Conservation (phyloP, 495 filamentous ascomycete species). For the Pseudomonodictys pantanalensis region DNA sequence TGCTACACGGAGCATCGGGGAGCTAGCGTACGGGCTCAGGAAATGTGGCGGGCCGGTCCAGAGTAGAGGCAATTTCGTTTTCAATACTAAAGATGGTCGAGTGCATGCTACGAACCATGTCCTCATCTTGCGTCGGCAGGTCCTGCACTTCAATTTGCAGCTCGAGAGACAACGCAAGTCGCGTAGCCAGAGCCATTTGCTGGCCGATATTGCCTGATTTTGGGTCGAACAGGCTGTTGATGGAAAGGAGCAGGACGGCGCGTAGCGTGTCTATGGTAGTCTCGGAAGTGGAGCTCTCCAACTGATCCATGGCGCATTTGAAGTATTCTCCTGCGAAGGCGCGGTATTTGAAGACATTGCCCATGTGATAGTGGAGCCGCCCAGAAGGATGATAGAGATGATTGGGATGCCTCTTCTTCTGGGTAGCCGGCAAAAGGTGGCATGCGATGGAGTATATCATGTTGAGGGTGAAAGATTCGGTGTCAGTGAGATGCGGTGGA, state of each 20-base stretch:
- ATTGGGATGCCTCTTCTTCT: not conserved
- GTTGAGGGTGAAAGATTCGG: slow-evolving; percentile 18
- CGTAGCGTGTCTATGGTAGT: slow-evolving; percentile 17
- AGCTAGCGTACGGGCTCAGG: slow-evolving; percentile 21
- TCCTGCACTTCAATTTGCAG: not conserved
- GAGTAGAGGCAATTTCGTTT: slow-evolving; percentile 23
- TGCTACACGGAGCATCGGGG: not conserved
- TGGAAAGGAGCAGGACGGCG: slow-evolving; percentile 21
- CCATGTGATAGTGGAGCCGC: slow-evolving; percentile 7
- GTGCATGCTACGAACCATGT: slow-evolving; percentile 15
- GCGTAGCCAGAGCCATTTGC: slow-evolving; percentile 21
- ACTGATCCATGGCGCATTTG: slow-evolving; percentile 10
- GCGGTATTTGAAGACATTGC: not conserved
- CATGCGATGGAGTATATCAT: slow-evolving; percentile 28
- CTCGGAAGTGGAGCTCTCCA: slow-evolving; percentile 22
- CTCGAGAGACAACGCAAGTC: slow-evolving; percentile 20
- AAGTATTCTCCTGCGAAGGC: slow-evolving; percentile 1
- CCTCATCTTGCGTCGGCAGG: not conserved
- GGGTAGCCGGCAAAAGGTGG: slow-evolving; percentile 5
- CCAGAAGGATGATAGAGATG: not conserved
- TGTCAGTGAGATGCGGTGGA: not conserved
- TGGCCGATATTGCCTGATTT: slow-evolving; percentile 28
- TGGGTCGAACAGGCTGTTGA: slow-evolving; percentile 27
- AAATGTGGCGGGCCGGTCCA: slow-evolving; percentile 26
- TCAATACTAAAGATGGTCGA: slow-evolving; percentile 26